Base-by-base conservation (phyloP, 345 rosid genomes). In the Xanthoceras sorbifolium region DNA sequence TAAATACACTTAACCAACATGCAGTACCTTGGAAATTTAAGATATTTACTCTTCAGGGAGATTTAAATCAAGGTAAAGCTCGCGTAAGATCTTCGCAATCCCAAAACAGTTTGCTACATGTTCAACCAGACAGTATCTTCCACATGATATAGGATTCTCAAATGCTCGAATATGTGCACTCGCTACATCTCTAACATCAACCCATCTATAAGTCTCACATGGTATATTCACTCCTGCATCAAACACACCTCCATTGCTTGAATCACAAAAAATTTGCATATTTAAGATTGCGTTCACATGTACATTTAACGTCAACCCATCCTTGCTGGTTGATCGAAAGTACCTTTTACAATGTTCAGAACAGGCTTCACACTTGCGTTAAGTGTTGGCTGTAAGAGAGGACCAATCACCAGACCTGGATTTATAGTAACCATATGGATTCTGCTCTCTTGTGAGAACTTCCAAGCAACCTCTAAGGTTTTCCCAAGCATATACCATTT, bases 121-220 rank as follows among this genome's bases (percentile, higher is more conserved):
- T 64, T 70, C 84, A 67, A 81, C 89, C n/a, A 85, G 6, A 67
- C 82, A 67, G 60, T 87, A 85, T 75, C 90, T 74, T 9, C 90
- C 89, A 1, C 52, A 79, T 9, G 92, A 88, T 55, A 85, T 80
- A 64, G 88, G 76, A 36, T 74, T 11, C 78, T 90, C 89, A 65
- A 84, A 81, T 15, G 89, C 93, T 84, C 73, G 85, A 32, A 90
- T 73, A 82, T 88, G 93, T 2, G 86, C 90, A 72, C 79, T 54
- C 23, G 89, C 90, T 18, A 86, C 84, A 64, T 90, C 86, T 78
- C 86, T 86, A 32, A 83, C 88, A 50, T 88, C 81, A 64, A 90
- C 85, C 72, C 81, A 79, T 74, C 89, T 77, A 22, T 60, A 72
- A 68, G 36, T 18, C 23, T 54, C 18, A 12, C 9, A 5, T 18